Percentiles rank a stretch among this genome's conserved stretches.
These are phyloP conservation scores for Lactifluus rugatus DNA, from an alignment of 768 basidiomycete species.

Conservation along the genomic window DNA sequence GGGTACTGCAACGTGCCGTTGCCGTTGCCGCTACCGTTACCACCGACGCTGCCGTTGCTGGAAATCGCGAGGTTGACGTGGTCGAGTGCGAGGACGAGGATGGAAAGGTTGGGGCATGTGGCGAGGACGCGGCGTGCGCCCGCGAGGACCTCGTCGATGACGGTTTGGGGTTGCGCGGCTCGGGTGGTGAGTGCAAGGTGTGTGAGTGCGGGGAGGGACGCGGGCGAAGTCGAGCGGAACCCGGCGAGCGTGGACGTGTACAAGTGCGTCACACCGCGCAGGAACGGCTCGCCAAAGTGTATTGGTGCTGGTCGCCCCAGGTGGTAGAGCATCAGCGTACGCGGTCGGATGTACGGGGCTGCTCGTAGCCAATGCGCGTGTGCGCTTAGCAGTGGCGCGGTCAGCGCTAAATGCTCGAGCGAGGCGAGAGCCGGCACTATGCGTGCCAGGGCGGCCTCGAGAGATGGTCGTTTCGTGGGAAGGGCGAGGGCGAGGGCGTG, in stretches of 20 bases:
- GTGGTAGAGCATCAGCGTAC: conserved; percentile 19
- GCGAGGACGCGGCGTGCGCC: conserved; percentile 1
- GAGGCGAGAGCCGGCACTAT: conserved; percentile 11
- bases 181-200: conserved; percentile 18
- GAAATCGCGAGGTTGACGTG: neutral
- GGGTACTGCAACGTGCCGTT: neutral
- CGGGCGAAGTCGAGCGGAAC: conserved; percentile 12
- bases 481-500: conserved; percentile 18
- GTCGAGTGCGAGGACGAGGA: conserved; percentile 17
- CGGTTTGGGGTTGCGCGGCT: neutral
- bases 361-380: conserved; percentile 20
- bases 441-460: conserved; percentile 14
- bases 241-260: conserved; percentile 19
- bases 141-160: conserved; percentile 1
- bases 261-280: conserved; percentile 13
- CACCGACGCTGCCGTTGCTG: neutral
- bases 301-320: conserved; percentile 16
- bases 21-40: neutral
- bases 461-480: conserved; percentile 16
- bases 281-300: conserved; percentile 16
- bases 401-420: conserved; percentile 13
- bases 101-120: conserved; percentile 8
- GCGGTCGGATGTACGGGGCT: conserved; percentile 7
- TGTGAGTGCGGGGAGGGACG: conserved; percentile 9
- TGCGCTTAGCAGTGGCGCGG: conserved; percentile 18